Evolutionary conservation across 352 stramenopile species (phyloP).

Genomic region (Phytophthora crassamura): DNA sequence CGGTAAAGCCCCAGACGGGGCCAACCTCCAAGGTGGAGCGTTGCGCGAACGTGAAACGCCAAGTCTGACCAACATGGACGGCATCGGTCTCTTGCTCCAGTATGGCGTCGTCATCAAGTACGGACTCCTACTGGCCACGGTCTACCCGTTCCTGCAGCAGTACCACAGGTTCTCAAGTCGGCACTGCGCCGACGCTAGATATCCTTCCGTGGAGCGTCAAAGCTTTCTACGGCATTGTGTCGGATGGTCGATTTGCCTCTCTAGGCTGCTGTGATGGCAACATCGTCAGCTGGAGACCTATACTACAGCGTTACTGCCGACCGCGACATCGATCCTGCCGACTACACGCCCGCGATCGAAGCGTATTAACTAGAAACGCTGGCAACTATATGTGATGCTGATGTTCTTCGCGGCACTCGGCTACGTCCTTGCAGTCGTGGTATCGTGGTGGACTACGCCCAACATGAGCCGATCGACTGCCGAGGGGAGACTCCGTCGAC

Average conservation of each 20-base stretch:
- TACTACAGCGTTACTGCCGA: constrained; percentile 41
- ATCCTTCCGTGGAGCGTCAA: constrained; percentile 73
- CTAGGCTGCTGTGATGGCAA: constrained; percentile 39
- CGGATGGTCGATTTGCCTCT: constrained; percentile 45
- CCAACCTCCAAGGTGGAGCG: constrained; percentile 31
- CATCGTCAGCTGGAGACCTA: constrained; percentile 22
- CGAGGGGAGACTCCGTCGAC: constrained; percentile 48
- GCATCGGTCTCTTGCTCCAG: constrained; percentile 43
- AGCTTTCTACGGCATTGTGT: constrained; percentile 45
- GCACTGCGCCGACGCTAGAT: constrained; percentile 42
- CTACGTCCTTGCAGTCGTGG: constrained; percentile 61
- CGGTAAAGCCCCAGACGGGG: constrained; percentile 27
- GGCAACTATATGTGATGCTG: constrained; percentile 33
- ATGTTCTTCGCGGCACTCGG: constrained; percentile 60
- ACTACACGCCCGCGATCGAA: constrained; percentile 31
- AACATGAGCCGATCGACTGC: constrained; percentile 36
- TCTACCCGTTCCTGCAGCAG: constrained; percentile 56
- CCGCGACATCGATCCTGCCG: constrained; percentile 19
- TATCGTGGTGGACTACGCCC: constrained; percentile 44
- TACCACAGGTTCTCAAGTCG: constrained; percentile 38
- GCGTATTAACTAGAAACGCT: constrained; percentile 32
- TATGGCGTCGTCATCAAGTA: constrained; percentile 49
- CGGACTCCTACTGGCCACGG: constrained; percentile 28
- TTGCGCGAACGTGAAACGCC: constrained; percentile 39
- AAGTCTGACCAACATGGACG: constrained; percentile 35